Conservation (phyloP, 208 protist species). For the Trypanosoma lewisi region DNA sequence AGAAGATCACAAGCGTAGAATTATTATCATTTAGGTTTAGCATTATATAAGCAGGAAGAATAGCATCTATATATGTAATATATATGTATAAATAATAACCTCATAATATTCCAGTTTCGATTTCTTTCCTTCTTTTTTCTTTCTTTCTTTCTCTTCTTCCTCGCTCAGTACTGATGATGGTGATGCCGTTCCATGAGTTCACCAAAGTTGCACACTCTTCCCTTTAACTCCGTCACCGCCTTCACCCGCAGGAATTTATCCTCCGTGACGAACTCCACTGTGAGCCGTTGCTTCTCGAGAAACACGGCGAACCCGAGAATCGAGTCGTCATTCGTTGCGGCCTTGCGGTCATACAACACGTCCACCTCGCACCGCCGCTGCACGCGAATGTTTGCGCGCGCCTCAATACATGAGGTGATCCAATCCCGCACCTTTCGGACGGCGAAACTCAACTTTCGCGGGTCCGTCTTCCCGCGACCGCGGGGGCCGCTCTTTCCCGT, state of each 20-base stretch:
- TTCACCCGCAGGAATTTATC: constrained; percentile 83
- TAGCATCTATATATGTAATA: too few species aligned
- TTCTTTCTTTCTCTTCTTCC: neutral
- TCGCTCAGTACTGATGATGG: neutral
- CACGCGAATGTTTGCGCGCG: constrained; percentile 30
- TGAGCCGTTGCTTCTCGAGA: constrained; percentile 25
- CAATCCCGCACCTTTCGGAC: constrained; percentile 61
- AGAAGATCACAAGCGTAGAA: too few species aligned
- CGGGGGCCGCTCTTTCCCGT: constrained; percentile 26
- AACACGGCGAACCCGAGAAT: constrained; percentile 85
- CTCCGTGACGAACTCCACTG: constrained; percentile 72
- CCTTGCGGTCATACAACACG: constrained; percentile 46
- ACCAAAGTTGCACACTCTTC: constrained; percentile 39
- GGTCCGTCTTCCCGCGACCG: constrained; percentile 18
- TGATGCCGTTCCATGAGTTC: constrained; percentile 28
- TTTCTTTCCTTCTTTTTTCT: neutral
- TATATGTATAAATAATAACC: too few species aligned
- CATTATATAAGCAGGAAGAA: too few species aligned
- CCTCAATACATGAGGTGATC: constrained; percentile 33
- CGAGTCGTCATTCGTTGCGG: constrained; percentile 62
- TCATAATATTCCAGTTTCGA: too few species aligned
- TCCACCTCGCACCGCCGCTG: constrained; percentile 70
- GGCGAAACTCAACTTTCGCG: constrained; percentile 14
- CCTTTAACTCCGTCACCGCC: constrained; percentile 56
- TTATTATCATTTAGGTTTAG: too few species aligned